Base-by-base conservation (phyloP, 768 basidiomycete species). In the Boletus subparvulus region DNA sequence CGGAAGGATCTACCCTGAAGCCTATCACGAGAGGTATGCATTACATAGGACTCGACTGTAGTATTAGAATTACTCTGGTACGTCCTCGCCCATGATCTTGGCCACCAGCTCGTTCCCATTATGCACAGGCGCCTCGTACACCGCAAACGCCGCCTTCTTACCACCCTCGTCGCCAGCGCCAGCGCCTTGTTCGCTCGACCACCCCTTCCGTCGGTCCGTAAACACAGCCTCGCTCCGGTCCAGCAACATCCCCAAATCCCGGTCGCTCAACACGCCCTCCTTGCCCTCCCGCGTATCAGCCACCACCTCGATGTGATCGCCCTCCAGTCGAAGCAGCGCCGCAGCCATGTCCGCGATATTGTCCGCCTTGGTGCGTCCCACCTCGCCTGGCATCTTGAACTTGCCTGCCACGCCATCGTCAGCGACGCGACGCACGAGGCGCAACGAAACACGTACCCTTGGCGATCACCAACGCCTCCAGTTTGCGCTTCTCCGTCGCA, bases 391-490 rank as follows among this genome's bases (percentile, higher is more conserved):
- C 73, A 80, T 84, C 63, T 85, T 90, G 77, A 94, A 94, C 75
- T 94, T 92, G 59, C 91, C 90, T 87, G 49, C 7, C 9, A 30
- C 17, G 21, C 19, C 37, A 14, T 9, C 19, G 36, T 35, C 45
- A 49, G 17, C 30, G 19, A 21, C 45, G 9, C 8, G 8, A 16
- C 17, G 14, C 6, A 14, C 33, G 5, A 35, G 13, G 35, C 13
- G 14, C 35, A 35, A 35, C 35, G 35, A 14, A 35, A 14, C 13
- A 35, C 37, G 13, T 13, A 87, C 91, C 93, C 74, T 94, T 91
- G 10, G 92, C 94, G 66, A 98, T 98, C 65, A 99, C 94, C 37
- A 98, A 78, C 2, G 92, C 92, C 75, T 98, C 97, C 6, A 99
- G 81, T 71, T 92, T 87, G 45, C 92, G 83, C 75, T 93, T 93